Base-by-base conservation (phyloP, 306 rosid genomes). In the Heteromeles arbutifolia region DNA sequence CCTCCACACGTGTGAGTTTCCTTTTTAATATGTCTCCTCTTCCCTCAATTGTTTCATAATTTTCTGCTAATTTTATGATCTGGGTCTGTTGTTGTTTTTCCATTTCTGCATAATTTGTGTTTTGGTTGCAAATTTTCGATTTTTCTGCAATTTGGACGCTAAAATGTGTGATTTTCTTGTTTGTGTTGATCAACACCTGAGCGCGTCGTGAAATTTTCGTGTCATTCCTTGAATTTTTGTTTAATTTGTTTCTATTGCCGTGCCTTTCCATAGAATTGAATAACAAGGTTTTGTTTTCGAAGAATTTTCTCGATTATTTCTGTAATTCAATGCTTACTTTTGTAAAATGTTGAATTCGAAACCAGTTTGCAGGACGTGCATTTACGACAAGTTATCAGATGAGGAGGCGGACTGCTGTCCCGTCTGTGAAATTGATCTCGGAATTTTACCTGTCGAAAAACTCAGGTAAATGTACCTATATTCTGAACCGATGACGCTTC, bases 331-430 rank as follows among this genome's bases (percentile, higher is more conserved):
- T 70, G 87, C 77, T 81, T 80, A 77, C 44, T 41, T 25, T 64
- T 68, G 62, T 61, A 45, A 52, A 80, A 17, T 74, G 45, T 69
- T 74, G 78, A 81, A 54, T 62, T 77, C 28, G 29, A 71, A 77
- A 80, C 59, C 96, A 95, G 99, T 95, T 87, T 95, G 99, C 90
- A 90, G 97, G 88, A 90, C 83, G 63, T 95, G 99, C 83, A 95
- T 95, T 77, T 89, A 83, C 45, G 88, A 90, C 70, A 90, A 88
- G 81, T 85, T 95, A 73, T 87, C 97, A 12, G 97, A 95, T 70
- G 97, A 95, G 75, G 97, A 95, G 83, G 64, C 70, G 50, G 98
- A 92, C 73, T 84, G 76, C 71, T 95, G 97, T 82, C 99, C 99
- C 2, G 97, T 87, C 26, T 95, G 99, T 87, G 76, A 90, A 66